Base-by-base conservation (phyloP, 169 alveolate species). In the Theileria annulata region DNA sequence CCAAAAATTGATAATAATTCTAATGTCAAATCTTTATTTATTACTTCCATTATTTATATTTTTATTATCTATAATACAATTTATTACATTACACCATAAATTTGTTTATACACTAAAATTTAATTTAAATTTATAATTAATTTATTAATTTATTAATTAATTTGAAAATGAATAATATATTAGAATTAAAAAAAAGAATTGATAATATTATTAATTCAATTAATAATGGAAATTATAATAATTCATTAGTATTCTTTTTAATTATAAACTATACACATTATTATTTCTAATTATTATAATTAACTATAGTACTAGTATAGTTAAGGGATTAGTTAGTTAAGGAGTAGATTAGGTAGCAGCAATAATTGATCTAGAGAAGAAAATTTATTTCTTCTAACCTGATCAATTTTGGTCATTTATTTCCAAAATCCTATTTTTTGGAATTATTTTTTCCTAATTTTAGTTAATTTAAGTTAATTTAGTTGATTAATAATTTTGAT, bases 1-100 rank as follows among this genome's bases (percentile, higher is more conserved):
- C 72, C 79, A 35, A 72, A 19, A 28, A 60, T 58, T 9, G 77
- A 42, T 10, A 72, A 58, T 23, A 58, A n/a, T 9, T 72, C 79
- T 25, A 21, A 28, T 4, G 37, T 19, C 25, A 72, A 19, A 21
- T 51, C 62, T 3, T 0, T 2, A 0, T 12, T 33, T 13, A 58
- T 4, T 25, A 49, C 19, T 28, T 72, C 79, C 79, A 72, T 72
- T 5, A 28, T 56, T 56, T 4, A 56, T 56, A 56, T 19, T 10
- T 6, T 56, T 8, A 56, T 19, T 10, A 56, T 8, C 23, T 3
- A n/a, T 4, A 28, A 10, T 10, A 56, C 66, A 15, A 62, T 23
- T 6, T 19, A 1, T 12, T 5, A 62, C 13, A 0, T 25, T 25
- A 62, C 21, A 27, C 31, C 31, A 17, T 30, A 62, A 19, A n/a